Conservation (phyloP, 2,329 filamentous ascomycete species). For the Colletotrichum nymphaeae region DNA sequence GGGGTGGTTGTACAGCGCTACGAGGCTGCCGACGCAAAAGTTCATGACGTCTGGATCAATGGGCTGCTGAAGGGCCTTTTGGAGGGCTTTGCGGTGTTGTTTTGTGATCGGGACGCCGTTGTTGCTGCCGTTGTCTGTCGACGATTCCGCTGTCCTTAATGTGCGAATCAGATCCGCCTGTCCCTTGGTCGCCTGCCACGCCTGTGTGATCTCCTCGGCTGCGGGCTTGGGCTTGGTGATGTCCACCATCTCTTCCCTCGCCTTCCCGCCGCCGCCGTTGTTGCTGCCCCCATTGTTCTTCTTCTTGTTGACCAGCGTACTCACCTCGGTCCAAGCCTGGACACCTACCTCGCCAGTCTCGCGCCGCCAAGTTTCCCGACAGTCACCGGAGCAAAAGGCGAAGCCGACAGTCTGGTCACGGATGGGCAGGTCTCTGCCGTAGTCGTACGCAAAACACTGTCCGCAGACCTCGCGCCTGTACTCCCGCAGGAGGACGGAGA, state of each 20-base stretch:
- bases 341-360: slow-evolving; percentile 23
- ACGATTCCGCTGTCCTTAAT: not conserved
- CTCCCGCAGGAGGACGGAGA: slow-evolving; percentile 24
- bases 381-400: slow-evolving; percentile 23
- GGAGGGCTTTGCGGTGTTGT: slow-evolving; percentile 19
- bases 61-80: slow-evolving; percentile 23
- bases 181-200: slow-evolving; percentile 1
- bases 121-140: not conserved
- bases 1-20: slow-evolving; percentile 4
- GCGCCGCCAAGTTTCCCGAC: slow-evolving; percentile 3
- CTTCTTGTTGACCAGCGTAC: slow-evolving; percentile 24
- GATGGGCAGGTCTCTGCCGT: slow-evolving; percentile 17
- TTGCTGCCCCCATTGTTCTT: not conserved
- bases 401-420: slow-evolving; percentile 26
- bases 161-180: slow-evolving; percentile 26
- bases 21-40: slow-evolving; percentile 26
- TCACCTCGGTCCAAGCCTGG: slow-evolving; percentile 26
- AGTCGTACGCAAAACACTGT: slow-evolving; percentile 28
- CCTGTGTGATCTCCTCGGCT: slow-evolving; percentile 7
- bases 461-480: slow-evolving; percentile 32
- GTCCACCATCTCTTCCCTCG: slow-evolving; percentile 19
- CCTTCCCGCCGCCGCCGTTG: not conserved
- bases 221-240: not conserved
- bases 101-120: slow-evolving; percentile 5
- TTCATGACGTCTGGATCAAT: slow-evolving; percentile 19